Conservation (phyloP, 169 alveolate species). For the Cryptosporidium ubiquitum region DNA sequence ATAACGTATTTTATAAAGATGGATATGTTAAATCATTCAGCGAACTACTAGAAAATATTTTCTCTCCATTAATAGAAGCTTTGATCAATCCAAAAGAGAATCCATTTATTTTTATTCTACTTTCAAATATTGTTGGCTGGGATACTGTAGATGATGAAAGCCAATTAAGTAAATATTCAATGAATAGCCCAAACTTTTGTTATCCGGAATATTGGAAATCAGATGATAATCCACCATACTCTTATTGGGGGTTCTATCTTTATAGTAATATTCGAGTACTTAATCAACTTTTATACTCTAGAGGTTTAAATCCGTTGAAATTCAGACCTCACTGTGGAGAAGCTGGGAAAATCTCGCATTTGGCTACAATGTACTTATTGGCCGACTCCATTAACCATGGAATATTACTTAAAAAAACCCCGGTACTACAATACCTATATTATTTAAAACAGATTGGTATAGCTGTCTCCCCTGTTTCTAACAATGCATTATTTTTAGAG, state of each 20-base stretch:
- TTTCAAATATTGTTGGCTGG: constrained; percentile 83
- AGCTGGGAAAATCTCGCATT: constrained; percentile 89
- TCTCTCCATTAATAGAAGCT: constrained; percentile 43
- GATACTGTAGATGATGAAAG: constrained; percentile 90
- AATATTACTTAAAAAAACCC: constrained; percentile 83
- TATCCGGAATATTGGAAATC: constrained; percentile 85
- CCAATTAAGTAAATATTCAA: constrained; percentile 75
- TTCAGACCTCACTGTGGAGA: constrained; percentile 95
- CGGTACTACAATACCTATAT: constrained; percentile 88
- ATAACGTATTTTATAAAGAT: constrained; percentile 82
- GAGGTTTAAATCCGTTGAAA: constrained; percentile 85
- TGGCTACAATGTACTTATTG: constrained; percentile 87
- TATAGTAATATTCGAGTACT: constrained; percentile 88
- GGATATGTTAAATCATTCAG: constrained; percentile 82
- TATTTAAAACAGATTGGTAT: constrained; percentile 91
- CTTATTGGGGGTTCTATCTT: constrained; percentile 91
- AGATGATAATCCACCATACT: constrained; percentile 89
- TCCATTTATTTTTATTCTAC: constrained; percentile 31
- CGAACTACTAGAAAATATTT: constrained; percentile 84
- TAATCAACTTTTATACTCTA: constrained; percentile 84
- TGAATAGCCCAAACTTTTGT: constrained; percentile 79
- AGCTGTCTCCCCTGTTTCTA: constrained; percentile 93
- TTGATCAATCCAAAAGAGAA: constrained; percentile 68
- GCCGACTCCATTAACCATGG: constrained; percentile 93
- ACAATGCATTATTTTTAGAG: constrained; percentile 86